Base-by-base conservation (phyloP, 2,329 filamentous ascomycete genomes). In the Penicillium sp. region DNA sequence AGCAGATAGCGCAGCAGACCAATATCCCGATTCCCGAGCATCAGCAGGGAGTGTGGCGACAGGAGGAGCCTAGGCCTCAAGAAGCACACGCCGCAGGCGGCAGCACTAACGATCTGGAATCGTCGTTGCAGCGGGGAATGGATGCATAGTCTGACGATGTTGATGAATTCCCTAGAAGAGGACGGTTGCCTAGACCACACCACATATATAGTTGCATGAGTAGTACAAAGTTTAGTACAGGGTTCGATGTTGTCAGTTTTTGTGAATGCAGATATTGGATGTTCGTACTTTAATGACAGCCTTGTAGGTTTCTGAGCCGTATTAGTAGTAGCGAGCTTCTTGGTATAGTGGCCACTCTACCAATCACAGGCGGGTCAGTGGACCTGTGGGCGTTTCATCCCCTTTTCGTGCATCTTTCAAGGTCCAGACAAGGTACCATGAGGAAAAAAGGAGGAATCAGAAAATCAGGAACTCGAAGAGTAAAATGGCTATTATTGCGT, bases 11-110 rank as follows among this genome's bases (percentile, higher is more conserved):
- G 66, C 76, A 78, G 62, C 74, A 76, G 65, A 73, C 72, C 58
- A 84, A 85, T 63, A 85, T 89, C 41, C 87, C 87, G 4, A 89
- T 90, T 65, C 87, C 87, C 11, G 83, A 88, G 47, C 81, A 86
- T 69, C 85, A 86, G 69, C 82, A 85, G 65, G 81, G 85, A 30
- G 71, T 69, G 59, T 82, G 84, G 70, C 81, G 81, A 62, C 84
- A 86, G 64, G 86, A 89, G 70, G 85, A 89, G 64, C 87, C 87
- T 13, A 80, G 86, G 67, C 87, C 87, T 51, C 86, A 89, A 74
- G 85, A 87, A 72, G 76, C 78, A 49, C 66, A 70, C 50, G 76
- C 79, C 30, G 73, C 78, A 71, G 72, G 78, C 71, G 73, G 73
- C 73, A 78, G 71, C 70, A 70, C 19, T 59, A 81, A 81, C 65